phyloP scores from a whole-genome alignment of 345 rosid species.

The Mangifera indica region DNA sequence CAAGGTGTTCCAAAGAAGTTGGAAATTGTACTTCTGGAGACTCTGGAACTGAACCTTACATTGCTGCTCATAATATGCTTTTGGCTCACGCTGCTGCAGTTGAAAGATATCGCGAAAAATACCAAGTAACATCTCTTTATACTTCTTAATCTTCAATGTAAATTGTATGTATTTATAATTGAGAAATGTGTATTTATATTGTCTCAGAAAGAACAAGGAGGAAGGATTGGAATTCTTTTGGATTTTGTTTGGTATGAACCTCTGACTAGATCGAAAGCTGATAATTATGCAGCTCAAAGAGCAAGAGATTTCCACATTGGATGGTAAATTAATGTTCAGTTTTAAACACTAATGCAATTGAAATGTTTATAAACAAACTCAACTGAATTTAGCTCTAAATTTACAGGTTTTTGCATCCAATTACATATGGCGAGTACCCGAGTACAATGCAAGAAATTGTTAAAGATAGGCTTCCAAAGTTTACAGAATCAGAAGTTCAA shows the following conservation, averaged over 20 bases:
- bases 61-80: slow-evolving; percentile 52
- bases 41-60: slow-evolving; percentile 62
- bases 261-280: slow-evolving; percentile 46
- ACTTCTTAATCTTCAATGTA: neutral
- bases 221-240: slow-evolving; percentile 60
- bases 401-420: slow-evolving; percentile 58
- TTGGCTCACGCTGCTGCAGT: slow-evolving; percentile 57
- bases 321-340: slow-evolving; percentile 40
- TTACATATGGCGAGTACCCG: slow-evolving; percentile 64
- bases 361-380: no score
- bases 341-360: no score
- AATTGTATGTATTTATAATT: no score
- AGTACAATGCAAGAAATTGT: slow-evolving; percentile 58
- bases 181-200: neutral
- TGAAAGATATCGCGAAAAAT: slow-evolving; percentile 48
- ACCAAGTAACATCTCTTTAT: slow-evolving; percentile 32
- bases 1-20: slow-evolving; percentile 53
- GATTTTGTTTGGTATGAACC: slow-evolving; percentile 70
- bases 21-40: slow-evolving; percentile 61
- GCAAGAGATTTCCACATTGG: slow-evolving; percentile 72
- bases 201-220: slow-evolving; percentile 47
- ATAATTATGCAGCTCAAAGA: slow-evolving; percentile 63
- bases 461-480: slow-evolving; percentile 50
- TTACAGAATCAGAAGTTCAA: slow-evolving; percentile 32
- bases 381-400: no score